Percentiles rank a stretch among this genome's conserved stretches.
Conservation (phyloP, 495 filamentous ascomycete genomes). For the Elasticomyces elasticus region DNA sequence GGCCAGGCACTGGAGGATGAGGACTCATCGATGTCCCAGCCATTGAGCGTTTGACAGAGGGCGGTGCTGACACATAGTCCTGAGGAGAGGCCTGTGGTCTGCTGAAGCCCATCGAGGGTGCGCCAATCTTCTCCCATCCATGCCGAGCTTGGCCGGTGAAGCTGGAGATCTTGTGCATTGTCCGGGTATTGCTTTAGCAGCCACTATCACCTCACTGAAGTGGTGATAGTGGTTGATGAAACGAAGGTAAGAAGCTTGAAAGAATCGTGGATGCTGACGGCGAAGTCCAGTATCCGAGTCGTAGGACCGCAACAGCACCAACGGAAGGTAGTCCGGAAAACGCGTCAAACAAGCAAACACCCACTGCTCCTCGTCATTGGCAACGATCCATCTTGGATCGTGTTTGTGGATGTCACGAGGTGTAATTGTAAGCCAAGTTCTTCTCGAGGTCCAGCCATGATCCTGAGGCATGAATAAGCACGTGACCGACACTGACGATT, state of each 20-base stretch:
- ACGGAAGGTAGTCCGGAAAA: background rate
- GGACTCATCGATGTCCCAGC: conserved; percentile 29
- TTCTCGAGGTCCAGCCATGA: too few relatives aligned
- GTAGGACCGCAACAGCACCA: background rate
- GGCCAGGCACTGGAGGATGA: conserved; percentile 31
- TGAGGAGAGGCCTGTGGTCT: conserved; percentile 54
- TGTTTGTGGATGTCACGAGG: background rate
- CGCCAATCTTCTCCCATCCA: conserved; percentile 89
- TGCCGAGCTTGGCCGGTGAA: conserved; percentile 73
- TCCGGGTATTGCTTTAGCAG: background rate
- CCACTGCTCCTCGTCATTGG: background rate
- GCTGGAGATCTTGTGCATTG: conserved; percentile 89
- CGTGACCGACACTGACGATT: too few relatives aligned
- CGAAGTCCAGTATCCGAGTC: background rate
- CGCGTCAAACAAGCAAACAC: background rate
- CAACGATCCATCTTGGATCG: background rate
- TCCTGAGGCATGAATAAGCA: too few relatives aligned
- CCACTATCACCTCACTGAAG: conserved; percentile 5
- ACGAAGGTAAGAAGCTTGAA: background rate
- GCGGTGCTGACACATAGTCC: conserved; percentile 54
- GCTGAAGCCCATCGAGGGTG: conserved; percentile 49
- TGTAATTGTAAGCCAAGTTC: background rate
- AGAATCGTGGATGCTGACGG: background rate
- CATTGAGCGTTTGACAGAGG: conserved; percentile 52
- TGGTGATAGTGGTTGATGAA: background rate